Evolutionary conservation across 2,329 filamentous ascomycete genomes (phyloP), one percentile per base, ranked within the genome.

Genomic region (Aureobasidium sp.): DNA sequence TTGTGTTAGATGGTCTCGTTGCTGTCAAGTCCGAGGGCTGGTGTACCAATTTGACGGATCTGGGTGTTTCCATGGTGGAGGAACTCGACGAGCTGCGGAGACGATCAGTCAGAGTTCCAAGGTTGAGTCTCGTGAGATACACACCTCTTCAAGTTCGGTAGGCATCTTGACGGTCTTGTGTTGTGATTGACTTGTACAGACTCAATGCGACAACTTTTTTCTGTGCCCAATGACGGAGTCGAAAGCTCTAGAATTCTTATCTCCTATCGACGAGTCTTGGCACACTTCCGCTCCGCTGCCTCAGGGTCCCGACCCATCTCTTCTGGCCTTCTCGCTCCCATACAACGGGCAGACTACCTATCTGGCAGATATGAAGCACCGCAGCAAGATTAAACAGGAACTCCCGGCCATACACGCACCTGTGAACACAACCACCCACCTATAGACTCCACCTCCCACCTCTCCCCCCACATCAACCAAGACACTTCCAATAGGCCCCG

Each of bases 61-160:
- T 96, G 89, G 45, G 91, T 90, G 73, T 95, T 96, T 64, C 90
- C 90, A 77, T 96, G 88, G 75, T 90, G 88, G 63, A 97, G 89
- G 76, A 97, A 97, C 73, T 91, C 91, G 64, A 97, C 91, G 60
- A 96, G 85, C 90, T 96, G 68, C 52, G 33, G 8, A 31, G 14
- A 24, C 42, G 35, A 66, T 64, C 59, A 56, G 44, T 50, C 8
- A 27, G 19, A 2, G 15, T 22, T 35, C 5, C 9, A 11, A 49
- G 49, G 31, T 37, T 27, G 12, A n/a, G n/a, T 19, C 11, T 62
- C 2, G 35, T 8, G 8, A 24, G 24, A 22, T 37, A 33, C 64
- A 62, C 64, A 79, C 77, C 66, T 81, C 78, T 72, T 81, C 78
- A 56, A 81, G 68, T 72, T 80, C 78, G 47, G 77, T 78, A 47